These are phyloP conservation scores for Phaeophleospora eucalypticola DNA, from an alignment of 2,329 filamentous ascomycete genomes.

Conservation along the genomic window DNA sequence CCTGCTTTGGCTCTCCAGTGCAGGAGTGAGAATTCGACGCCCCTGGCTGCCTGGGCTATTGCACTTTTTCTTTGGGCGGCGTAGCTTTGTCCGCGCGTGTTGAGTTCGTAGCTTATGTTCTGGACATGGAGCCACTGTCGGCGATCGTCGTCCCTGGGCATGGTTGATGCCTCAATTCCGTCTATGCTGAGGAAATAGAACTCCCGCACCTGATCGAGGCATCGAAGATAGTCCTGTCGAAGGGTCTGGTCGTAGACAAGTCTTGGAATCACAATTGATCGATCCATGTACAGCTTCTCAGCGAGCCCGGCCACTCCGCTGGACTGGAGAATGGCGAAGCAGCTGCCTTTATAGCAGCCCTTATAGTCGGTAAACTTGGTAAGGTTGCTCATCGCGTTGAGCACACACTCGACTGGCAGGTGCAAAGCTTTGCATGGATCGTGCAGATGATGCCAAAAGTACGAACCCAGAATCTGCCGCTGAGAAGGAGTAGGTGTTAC, in stretches of 20 bases:
- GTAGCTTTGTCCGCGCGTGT: neutral
- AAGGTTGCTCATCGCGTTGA: neutral
- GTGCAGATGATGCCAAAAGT: conserved; percentile 5
- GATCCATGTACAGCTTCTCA: neutral
- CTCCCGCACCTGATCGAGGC: neutral
- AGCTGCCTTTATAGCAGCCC: conserved; percentile 3
- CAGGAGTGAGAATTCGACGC: neutral
- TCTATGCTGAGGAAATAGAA: neutral
- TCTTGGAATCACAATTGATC: neutral
- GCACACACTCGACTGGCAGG: neutral
- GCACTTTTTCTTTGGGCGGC: neutral
- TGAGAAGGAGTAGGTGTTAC: neutral
- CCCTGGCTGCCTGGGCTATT: neutral
- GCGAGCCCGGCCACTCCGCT: neutral
- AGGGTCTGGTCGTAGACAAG: neutral
- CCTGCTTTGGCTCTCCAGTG: neutral
- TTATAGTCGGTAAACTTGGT: neutral
- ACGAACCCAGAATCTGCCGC: neutral
- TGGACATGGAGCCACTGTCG: neutral
- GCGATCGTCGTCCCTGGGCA: neutral
- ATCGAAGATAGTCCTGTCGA: neutral
- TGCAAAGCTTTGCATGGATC: conserved; percentile 2
- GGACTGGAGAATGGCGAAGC: neutral
- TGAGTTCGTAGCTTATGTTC: neutral
- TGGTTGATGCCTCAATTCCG: neutral